Base-by-base conservation (phyloP, 352 stramenopile genomes). In the Lagenidium giganteum region DNA sequence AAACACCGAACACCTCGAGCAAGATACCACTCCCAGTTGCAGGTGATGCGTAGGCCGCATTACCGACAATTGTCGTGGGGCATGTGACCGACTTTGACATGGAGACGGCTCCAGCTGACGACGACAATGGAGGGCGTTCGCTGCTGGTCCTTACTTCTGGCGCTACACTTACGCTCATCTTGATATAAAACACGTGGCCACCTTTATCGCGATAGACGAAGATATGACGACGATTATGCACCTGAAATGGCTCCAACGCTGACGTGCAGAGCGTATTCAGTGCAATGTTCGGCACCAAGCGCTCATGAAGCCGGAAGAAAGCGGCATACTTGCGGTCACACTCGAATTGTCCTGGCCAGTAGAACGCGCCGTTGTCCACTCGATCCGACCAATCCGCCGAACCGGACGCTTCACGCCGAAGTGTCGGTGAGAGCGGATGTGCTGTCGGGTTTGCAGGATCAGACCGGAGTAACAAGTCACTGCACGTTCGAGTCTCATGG, bases 181-280 rank as follows among this genome's bases (percentile, higher is more conserved):
- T 88, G 62, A 95, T 90, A 51, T 95, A 95, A 59, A 93, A 95
- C 16, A 93, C 83, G 35, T 93, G 77, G 3, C 83, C 81, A 17
- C 80, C 73, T 4, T 79, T 76, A 54, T 95, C 81, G 13, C 80
- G 66, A 38, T 95, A 95, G 8, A 95, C 83, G 52, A 95, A 95
- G 22, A 90, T 77, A 24, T 95, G 75, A 2, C 77, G 75, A 4
- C 83, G 72, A 53, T 95, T 95, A 63, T 93, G 82, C 24, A 95
- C 83, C 70, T 95, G 79, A 36, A 95, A 95, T 41, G 91, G 83
- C 51, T 95, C 81, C 12, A 95, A 52, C 24, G 83, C 83, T 44
- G 83, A 88, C 13, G 79, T 89, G 22, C 77, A 92, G 12, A 95
- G 30, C 50, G 83, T 84, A 14, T 85, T 93, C 5, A 95, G 73